phyloP scores from a whole-genome alignment of 1,284 basidiomycete genomes.

The Cryptococcus wingfieldii region DNA sequence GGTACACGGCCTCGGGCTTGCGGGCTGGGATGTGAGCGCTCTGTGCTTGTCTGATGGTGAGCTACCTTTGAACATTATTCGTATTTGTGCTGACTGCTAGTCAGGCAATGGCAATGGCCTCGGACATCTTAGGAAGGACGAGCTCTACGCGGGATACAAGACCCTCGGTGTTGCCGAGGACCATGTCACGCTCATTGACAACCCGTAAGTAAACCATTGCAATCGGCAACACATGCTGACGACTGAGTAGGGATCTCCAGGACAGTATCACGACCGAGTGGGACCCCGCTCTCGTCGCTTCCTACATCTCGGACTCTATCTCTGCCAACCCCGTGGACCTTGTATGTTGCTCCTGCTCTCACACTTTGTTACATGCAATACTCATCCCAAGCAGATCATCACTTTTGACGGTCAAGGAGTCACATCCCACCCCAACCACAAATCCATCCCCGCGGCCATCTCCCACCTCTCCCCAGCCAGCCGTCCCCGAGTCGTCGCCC shows the following conservation, averaged over 20 bases:
- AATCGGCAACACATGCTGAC: background rate
- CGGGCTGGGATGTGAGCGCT: slow-evolving; percentile 42
- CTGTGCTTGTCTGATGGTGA: slow-evolving; percentile 52
- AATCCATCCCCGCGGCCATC: slow-evolving; percentile 62
- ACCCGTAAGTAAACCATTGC: slow-evolving; percentile 58
- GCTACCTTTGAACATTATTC: too few species aligned
- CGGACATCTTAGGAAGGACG: slow-evolving; percentile 60
- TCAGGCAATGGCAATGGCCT: slow-evolving; percentile 74
- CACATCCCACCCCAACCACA: slow-evolving; percentile 86
- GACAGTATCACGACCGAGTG: slow-evolving; percentile 63
- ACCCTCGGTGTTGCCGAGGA: slow-evolving; percentile 62
- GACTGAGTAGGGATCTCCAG: slow-evolving; percentile 60
- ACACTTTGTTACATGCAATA: background rate
- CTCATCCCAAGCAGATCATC: slow-evolving; percentile 59
- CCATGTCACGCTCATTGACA: slow-evolving; percentile 63
- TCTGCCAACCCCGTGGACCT: slow-evolving; percentile 6
- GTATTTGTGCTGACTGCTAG: background rate
- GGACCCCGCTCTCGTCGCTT: slow-evolving; percentile 4
- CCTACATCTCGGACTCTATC: slow-evolving; percentile 4
- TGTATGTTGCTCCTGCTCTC: background rate
- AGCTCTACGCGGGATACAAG: slow-evolving; percentile 66
- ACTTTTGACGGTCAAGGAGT: slow-evolving; percentile 84
- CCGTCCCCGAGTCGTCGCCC: slow-evolving; percentile 54
- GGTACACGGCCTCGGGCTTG: slow-evolving; percentile 28
- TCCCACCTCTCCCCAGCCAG: slow-evolving; percentile 12